A percentile compares a stretch with the other conserved stretches of the same genome.
Evolutionary conservation across 352 stramenopile species (phyloP).

Genomic region (Blastocystis sp.): DNA sequence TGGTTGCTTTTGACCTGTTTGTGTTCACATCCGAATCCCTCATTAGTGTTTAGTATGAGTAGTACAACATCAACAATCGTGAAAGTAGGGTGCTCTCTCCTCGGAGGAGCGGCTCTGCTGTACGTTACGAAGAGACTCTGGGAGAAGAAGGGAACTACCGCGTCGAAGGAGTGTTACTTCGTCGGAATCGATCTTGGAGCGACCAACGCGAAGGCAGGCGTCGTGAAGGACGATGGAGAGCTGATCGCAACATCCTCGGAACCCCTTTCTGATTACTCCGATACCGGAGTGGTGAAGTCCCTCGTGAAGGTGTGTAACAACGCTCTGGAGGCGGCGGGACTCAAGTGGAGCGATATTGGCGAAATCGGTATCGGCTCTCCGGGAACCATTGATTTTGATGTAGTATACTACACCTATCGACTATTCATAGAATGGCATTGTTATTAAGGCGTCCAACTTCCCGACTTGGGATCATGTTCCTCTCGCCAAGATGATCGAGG

Average conservation of each 20-base stretch:
- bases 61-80: not conserved
- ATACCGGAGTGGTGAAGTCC: not conserved
- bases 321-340: not conserved
- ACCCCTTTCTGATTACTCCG: conserved; percentile 41
- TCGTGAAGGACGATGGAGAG: conserved; percentile 25
- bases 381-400: conserved; percentile 36
- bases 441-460: conserved; percentile 49
- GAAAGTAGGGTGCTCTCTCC: not conserved
- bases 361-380: conserved; percentile 44
- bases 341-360: conserved; percentile 2
- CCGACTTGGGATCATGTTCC: conserved; percentile 39
- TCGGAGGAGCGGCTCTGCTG: not conserved
- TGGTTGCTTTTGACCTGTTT: conserved; percentile 33
- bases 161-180: conserved; percentile 25
- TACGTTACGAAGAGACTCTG: not conserved
- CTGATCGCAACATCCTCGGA: not conserved
- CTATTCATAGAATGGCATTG: conserved; percentile 29
- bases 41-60: not conserved
- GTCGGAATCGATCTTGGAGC: conserved; percentile 39
- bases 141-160: not conserved
- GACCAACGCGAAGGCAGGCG: conserved; percentile 22
- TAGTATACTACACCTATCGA: not conserved
- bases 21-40: not conserved
- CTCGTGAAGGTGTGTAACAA: not conserved
- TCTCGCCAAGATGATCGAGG: conserved; percentile 31